Evolutionary conservation across 768 basidiomycete genomes (phyloP).

Genomic region (Pilatotrama ljubarskyi): DNA sequence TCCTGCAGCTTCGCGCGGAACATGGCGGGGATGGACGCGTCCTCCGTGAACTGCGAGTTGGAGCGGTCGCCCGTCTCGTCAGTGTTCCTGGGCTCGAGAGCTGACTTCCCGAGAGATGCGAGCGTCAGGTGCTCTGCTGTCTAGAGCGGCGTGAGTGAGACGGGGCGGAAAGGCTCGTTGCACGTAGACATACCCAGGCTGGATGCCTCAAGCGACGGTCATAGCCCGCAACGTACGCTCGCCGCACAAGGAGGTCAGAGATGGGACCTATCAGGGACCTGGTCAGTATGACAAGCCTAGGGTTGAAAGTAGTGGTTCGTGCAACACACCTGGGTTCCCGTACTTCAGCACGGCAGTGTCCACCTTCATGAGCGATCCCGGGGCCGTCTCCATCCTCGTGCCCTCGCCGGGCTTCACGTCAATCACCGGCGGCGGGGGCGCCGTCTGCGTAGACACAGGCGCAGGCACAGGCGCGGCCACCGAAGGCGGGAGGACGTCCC

Average conservation of each 20-base stretch:
- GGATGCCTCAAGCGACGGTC: conserved; percentile 90
- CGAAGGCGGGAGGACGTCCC: conserved; percentile 11
- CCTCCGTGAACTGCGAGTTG: conserved; percentile 82
- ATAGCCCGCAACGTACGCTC: conserved; percentile 87
- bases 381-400: conserved; percentile 41
- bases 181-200: conserved; percentile 68
- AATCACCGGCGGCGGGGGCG: conserved; percentile 42
- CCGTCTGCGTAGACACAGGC: conserved; percentile 3
- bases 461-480: conserved; percentile 15
- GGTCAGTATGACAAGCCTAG: neutral
- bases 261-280: conserved; percentile 64
- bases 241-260: conserved; percentile 73
- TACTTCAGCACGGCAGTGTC: conserved; percentile 60
- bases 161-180: neutral
- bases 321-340: conserved; percentile 73
- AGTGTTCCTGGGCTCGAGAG: conserved; percentile 34
- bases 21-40: conserved; percentile 66
- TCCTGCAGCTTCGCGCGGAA: conserved; percentile 88
- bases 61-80: conserved; percentile 61
- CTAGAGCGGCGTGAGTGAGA: conserved; percentile 45
- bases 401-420: conserved; percentile 47
- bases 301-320: neutral
- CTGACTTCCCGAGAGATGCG: conserved; percentile 62
- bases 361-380: conserved; percentile 27
- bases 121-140: conserved; percentile 94